Evolutionary conservation across 2,329 filamentous ascomycete species (phyloP).

Genomic region (Hirsutella minnesotensis): DNA sequence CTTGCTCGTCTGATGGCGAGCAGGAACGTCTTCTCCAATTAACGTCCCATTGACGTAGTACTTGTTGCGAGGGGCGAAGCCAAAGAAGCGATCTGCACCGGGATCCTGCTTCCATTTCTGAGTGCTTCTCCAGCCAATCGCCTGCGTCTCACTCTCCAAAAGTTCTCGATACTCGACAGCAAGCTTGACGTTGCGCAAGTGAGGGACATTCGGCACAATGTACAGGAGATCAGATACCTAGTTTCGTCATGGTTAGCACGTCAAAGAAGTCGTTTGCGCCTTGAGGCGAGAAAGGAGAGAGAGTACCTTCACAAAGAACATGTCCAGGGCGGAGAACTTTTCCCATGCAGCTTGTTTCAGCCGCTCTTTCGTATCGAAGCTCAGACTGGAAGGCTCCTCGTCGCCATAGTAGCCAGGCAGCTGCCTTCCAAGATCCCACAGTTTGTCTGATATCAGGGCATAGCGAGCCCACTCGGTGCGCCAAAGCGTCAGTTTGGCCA

Average conservation of each 20-base stretch:
- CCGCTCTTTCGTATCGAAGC: constrained; percentile 29
- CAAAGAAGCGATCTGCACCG: constrained; percentile 35
- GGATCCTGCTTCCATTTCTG: constrained; percentile 50
- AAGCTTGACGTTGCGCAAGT: constrained; percentile 43
- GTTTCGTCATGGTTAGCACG: background rate
- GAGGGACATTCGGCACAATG: constrained; percentile 43
- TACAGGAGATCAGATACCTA: constrained; percentile 52
- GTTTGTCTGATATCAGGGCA: constrained; percentile 35
- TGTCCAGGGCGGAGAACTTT: constrained; percentile 43
- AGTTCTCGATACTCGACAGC: constrained; percentile 49
- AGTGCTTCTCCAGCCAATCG: constrained; percentile 26
- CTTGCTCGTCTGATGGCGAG: constrained; percentile 33
- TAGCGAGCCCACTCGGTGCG: constrained; percentile 45
- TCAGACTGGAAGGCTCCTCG: constrained; percentile 31
- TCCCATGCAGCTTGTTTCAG: constrained; percentile 38
- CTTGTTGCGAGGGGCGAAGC: constrained; percentile 44
- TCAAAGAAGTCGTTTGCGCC: background rate
- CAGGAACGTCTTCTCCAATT: constrained; percentile 38
- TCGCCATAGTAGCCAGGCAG: constrained; percentile 39
- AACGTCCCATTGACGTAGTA: constrained; percentile 46
- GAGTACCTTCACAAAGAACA: constrained; percentile 55
- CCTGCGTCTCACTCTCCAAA: constrained; percentile 35
- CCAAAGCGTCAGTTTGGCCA: constrained; percentile 50
- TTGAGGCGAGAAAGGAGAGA: background rate
- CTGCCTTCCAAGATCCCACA: constrained; percentile 41